Evolutionary conservation across 2,329 filamentous ascomycete genomes (phyloP).

Genomic region (Penicillium decumbens): DNA sequence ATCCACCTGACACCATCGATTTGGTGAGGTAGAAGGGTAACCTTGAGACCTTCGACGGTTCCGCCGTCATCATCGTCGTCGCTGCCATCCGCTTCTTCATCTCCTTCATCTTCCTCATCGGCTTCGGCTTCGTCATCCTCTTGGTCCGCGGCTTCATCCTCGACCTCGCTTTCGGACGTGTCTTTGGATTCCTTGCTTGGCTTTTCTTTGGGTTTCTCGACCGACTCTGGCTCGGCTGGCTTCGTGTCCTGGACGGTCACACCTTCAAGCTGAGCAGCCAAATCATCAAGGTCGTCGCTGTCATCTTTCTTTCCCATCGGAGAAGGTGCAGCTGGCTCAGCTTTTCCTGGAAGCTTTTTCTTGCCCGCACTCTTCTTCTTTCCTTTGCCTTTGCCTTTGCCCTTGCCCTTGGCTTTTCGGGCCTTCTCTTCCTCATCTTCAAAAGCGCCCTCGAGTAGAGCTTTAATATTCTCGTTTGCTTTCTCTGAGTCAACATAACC

Average conservation of each 20-base stretch:
- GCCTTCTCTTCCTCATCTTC: conserved; percentile 45
- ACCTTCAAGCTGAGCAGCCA: conserved; percentile 42
- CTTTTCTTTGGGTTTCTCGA: conserved; percentile 27
- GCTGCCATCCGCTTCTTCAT: conserved; percentile 42
- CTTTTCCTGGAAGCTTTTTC: conserved; percentile 15
- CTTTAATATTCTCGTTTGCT: conserved; percentile 51
- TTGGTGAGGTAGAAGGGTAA: conserved; percentile 88
- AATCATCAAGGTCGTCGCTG: conserved; percentile 39
- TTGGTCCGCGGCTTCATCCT: conserved; percentile 27
- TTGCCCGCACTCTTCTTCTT: conserved; percentile 38
- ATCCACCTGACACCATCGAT: conserved; percentile 94
- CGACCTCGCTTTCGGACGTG: conserved; percentile 46
- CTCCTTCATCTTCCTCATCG: conserved; percentile 27
- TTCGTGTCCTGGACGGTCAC: conserved; percentile 38
- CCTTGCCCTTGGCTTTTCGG: conserved; percentile 37
- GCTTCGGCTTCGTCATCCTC: conserved; percentile 33
- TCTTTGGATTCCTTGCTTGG: conserved; percentile 45
- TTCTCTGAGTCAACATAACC: conserved; percentile 48
- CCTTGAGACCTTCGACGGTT: conserved; percentile 72
- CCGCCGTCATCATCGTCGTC: conserved; percentile 57
- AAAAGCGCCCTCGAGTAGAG: conserved; percentile 48
- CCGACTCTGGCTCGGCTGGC: conserved; percentile 26
- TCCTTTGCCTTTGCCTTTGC: conserved; percentile 18
- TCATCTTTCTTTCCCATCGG: conserved; percentile 16
- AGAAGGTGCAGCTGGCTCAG: neutral